Evolutionary conservation across 1,284 basidiomycete genomes (phyloP).

Genomic region (Calocybe gambosa): DNA sequence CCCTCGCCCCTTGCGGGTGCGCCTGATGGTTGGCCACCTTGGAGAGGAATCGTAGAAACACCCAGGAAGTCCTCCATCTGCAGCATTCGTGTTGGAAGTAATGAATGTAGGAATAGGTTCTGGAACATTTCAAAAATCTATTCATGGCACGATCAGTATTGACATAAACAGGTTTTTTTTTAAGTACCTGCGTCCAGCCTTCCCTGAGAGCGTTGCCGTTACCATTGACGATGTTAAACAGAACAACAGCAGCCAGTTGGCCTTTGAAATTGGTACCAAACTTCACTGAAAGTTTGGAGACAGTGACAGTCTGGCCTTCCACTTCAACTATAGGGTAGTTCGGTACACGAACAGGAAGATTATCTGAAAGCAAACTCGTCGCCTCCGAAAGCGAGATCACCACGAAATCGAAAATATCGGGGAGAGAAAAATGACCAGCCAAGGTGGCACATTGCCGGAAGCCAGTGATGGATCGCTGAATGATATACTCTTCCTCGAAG

Average conservation of each 20-base stretch:
- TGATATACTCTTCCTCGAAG: slow-evolving; percentile 95
- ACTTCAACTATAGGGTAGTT: slow-evolving; percentile 90
- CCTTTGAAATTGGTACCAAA: slow-evolving; percentile 96
- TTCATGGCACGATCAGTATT: not conserved
- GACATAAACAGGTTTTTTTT: not conserved
- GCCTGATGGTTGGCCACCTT: slow-evolving; percentile 65
- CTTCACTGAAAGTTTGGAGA: slow-evolving; percentile 87
- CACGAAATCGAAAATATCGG: slow-evolving; percentile 96
- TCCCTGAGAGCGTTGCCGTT: slow-evolving; percentile 93
- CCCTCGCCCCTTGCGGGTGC: slow-evolving; percentile 70
- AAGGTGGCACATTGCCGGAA: slow-evolving; percentile 95
- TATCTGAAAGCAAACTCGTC: slow-evolving; percentile 76
- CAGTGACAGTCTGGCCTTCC: slow-evolving; percentile 85
- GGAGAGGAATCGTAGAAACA: slow-evolving; percentile 82
- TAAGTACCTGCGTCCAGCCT: slow-evolving; percentile 83
- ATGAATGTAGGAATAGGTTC: slow-evolving; percentile 90
- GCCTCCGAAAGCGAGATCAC: slow-evolving; percentile 89
- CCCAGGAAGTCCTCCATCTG: slow-evolving; percentile 97
- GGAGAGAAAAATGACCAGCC: slow-evolving; percentile 83
- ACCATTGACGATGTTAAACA: slow-evolving; percentile 97
- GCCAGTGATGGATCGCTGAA: slow-evolving; percentile 90
- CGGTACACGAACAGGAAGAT: slow-evolving; percentile 65
- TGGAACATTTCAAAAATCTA: slow-evolving; percentile 98
- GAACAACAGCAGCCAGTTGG: slow-evolving; percentile 93
- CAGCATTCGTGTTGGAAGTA: slow-evolving; percentile 84